Evolutionary conservation across 805 yeast genomes (phyloP).

Genomic region (Kodamaea leandrae): DNA sequence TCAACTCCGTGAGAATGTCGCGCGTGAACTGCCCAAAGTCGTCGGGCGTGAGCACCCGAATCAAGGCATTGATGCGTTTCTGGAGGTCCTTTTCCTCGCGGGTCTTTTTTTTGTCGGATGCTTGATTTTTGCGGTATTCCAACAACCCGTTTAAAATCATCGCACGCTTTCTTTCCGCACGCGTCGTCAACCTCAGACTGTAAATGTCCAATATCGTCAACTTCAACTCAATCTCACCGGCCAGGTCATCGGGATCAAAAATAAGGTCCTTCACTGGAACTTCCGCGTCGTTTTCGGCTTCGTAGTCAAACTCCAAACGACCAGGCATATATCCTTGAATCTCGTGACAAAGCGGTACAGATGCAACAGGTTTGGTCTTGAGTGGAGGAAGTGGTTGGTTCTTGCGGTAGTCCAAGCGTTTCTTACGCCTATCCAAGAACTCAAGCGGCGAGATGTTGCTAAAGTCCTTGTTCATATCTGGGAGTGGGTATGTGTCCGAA

Average conservation of each 20-base stretch:
- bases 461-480: constrained; percentile 76
- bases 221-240: constrained; percentile 86
- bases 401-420: constrained; percentile 68
- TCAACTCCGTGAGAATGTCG: constrained; percentile 74
- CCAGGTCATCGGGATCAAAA: constrained; percentile 89
- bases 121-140: constrained; percentile 80
- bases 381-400: constrained; percentile 77
- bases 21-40: constrained; percentile 77
- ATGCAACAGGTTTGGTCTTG: constrained; percentile 83
- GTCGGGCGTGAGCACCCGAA: constrained; percentile 72
- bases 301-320: constrained; percentile 92
- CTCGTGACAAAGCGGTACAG: constrained; percentile 95
- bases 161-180: constrained; percentile 89
- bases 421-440: constrained; percentile 64
- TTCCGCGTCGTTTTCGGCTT: constrained; percentile 96
- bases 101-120: constrained; percentile 77
- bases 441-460: constrained; percentile 58
- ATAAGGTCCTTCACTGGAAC: constrained; percentile 90
- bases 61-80: constrained; percentile 74
- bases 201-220: constrained; percentile 84
- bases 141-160: constrained; percentile 72
- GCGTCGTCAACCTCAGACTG: constrained; percentile 80
- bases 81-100: constrained; percentile 87
- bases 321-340: constrained; percentile 99
- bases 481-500: constrained; percentile 78